Conservation (phyloP, 352 stramenopile species). For the Phytophthora ramorum region DNA sequence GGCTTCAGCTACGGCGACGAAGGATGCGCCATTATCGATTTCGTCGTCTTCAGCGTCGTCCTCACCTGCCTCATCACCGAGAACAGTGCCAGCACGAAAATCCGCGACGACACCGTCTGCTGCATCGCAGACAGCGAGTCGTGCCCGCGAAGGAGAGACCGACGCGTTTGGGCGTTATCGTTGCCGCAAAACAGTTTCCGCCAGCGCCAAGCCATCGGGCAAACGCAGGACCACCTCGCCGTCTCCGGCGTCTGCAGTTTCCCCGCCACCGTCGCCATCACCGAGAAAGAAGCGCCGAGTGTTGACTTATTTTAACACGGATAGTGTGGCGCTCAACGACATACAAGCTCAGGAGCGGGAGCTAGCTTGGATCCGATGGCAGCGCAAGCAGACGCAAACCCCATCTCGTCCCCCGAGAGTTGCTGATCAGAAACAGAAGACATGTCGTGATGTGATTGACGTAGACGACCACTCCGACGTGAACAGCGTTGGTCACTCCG, state of each 20-base stretch:
- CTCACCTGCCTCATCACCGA: slow-evolving; percentile 19
- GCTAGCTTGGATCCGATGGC: slow-evolving; percentile 37
- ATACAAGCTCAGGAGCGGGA: slow-evolving; percentile 52
- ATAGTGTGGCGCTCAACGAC: slow-evolving; percentile 38
- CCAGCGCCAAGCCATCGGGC: neutral
- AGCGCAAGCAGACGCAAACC: slow-evolving; percentile 32
- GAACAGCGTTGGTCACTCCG: slow-evolving; percentile 3
- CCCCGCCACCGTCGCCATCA: slow-evolving; percentile 4
- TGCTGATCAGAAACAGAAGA: slow-evolving; percentile 15
- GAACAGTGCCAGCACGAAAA: slow-evolving; percentile 10
- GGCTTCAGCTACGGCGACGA: neutral
- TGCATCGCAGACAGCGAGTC: neutral
- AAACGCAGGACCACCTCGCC: neutral
- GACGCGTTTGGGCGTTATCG: slow-evolving; percentile 15
- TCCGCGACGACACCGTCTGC: neutral
- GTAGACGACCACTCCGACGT: slow-evolving; percentile 22
- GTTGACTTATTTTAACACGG: slow-evolving; percentile 24
- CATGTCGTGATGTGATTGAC: slow-evolving; percentile 17
- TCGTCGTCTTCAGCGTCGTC: slow-evolving; percentile 16
- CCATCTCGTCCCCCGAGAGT: slow-evolving; percentile 4
- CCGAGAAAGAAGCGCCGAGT: slow-evolving; percentile 32
- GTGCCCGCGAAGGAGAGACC: slow-evolving; percentile 13
- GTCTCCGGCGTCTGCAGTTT: neutral
- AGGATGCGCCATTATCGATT: slow-evolving; percentile 1
- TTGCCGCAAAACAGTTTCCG: slow-evolving; percentile 26